Base-by-base conservation (phyloP, 805 yeast species). In the Metschnikowia similis region DNA sequence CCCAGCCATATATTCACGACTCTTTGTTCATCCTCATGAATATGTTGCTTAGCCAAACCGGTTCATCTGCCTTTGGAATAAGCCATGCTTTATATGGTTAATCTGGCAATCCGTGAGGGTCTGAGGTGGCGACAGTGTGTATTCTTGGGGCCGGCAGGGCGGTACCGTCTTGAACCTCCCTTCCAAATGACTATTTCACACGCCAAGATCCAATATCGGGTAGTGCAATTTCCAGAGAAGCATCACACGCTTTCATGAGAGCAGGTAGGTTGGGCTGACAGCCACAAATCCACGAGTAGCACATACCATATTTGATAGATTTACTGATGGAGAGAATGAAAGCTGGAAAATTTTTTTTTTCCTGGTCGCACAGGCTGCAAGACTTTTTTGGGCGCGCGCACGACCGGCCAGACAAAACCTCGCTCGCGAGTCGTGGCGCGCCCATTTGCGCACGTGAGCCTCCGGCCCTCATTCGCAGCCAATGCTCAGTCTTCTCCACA, bases 221-320 rank as follows among this genome's bases (percentile, higher is more conserved):
- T 21, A 21, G 21, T 31, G 13, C n/a, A 13, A 31, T 10, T 31
- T 11, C 11, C 34, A 31, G 10, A 2, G n/a, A 31, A 31, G 11
- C 34, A 9, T 9, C 34, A 31, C n/a, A 8, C n/a, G 10, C 11
- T 31, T 13, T 3, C 4, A 9, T 9, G 6, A 9, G 10, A 11
- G 13, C 34, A 31, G 34, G 13, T 6, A 4, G n/a, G 13, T 9
- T 5, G 34, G 14, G n/a, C n/a, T 10, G n/a, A 8, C 4, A 21
- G 29, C 29, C 39, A 9, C 10, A 9, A 40, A 13, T 16, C 17
- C 30, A 13, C 46, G 4, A 32, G 46, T 27, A 11, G 28, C 38
- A 57, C 60, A 57, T 57, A 57, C 60, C 60, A 55, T 55, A 41
- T 50, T 55, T 48, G 52, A 44, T 47, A 51, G 45, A 36, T 48